Percentiles rank a stretch among this genome's conserved stretches.
phyloP scores from a whole-genome alignment of 768 basidiomycete genomes.

The Tylopilus felleus region DNA sequence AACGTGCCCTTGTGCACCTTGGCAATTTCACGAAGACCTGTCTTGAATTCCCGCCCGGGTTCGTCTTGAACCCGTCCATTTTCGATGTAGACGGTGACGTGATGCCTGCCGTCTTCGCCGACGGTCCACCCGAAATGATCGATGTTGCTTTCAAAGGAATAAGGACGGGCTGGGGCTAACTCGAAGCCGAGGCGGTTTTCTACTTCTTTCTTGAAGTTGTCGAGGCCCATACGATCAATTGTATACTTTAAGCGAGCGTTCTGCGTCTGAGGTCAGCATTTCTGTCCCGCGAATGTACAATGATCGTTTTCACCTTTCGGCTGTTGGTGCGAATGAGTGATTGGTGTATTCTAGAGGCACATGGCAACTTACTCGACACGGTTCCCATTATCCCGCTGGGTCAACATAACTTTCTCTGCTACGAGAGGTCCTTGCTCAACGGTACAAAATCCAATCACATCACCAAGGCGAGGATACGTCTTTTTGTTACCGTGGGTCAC shows the following conservation, averaged over 20 bases:
- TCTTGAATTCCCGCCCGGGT: constrained; percentile 86
- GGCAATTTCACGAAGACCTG: constrained; percentile 88
- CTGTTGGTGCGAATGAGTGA: constrained; percentile 30
- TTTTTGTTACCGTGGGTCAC: constrained; percentile 99
- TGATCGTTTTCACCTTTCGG: constrained; percentile 47
- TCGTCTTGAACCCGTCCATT: constrained; percentile 98
- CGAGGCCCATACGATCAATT: constrained; percentile 91
- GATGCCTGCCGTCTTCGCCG: constrained; percentile 83
- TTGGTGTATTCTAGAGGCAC: neutral
- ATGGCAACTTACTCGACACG: constrained; percentile 70
- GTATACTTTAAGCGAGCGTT: constrained; percentile 96
- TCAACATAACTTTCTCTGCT: constrained; percentile 91
- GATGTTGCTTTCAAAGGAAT: constrained; percentile 81
- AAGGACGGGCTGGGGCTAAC: constrained; percentile 71
- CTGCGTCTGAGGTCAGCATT: constrained; percentile 32
- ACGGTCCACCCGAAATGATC: constrained; percentile 95
- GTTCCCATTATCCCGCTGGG: constrained; percentile 95
- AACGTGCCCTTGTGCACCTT: constrained; percentile 92
- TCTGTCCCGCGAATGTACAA: neutral
- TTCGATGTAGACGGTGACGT: constrained; percentile 94
- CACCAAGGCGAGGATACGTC: constrained; percentile 90
- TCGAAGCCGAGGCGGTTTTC: constrained; percentile 83
- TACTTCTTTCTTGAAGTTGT: constrained; percentile 82
- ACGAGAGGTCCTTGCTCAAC: constrained; percentile 80
- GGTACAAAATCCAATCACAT: constrained; percentile 90